A percentile compares a stretch with the other conserved stretches of the same genome.
Conservation (phyloP, 306 rosid genomes). For the Prunus kanzakura region DNA sequence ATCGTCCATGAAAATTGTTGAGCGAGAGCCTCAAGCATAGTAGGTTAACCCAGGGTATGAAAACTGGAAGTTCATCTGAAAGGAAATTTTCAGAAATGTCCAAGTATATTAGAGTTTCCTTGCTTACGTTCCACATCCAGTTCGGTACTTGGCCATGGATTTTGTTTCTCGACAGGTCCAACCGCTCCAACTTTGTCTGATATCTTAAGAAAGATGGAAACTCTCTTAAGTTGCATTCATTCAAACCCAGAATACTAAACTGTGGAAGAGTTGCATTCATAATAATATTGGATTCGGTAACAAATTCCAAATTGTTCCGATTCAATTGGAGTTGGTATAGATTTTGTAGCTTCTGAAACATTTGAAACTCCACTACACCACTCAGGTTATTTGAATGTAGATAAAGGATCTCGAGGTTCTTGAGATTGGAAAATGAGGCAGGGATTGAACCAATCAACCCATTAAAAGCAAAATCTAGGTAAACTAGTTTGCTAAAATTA, state of each 20-base stretch:
- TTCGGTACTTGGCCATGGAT: too few species aligned
- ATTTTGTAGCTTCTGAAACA: too few species aligned
- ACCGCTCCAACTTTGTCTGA: not conserved
- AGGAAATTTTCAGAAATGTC: fast-evolving
- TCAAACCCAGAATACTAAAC: fast-evolving
- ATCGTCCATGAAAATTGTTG: too few species aligned
- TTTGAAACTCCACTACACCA: too few species aligned
- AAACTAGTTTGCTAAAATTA: too few species aligned
- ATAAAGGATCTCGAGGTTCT: not conserved
- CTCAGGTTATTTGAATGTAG: too few species aligned
- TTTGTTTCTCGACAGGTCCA: not conserved
- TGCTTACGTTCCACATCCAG: too few species aligned
- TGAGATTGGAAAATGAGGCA: not conserved
- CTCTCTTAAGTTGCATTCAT: not conserved
- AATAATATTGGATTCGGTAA: fast-evolving
- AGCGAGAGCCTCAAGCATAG: fast-evolving
- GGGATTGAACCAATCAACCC: not conserved
- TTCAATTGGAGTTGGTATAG: fast-evolving
- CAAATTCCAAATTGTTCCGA: too few species aligned
- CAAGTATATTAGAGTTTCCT: fast-evolving
- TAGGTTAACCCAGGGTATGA: too few species aligned
- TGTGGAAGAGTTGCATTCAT: not conserved
- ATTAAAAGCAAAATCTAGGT: too few species aligned
- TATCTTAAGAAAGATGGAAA: not conserved
- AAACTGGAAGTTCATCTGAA: fast-evolving